phyloP scores from a whole-genome alignment of 108 stramenopile genomes.

The Cyclotella baltica region DNA sequence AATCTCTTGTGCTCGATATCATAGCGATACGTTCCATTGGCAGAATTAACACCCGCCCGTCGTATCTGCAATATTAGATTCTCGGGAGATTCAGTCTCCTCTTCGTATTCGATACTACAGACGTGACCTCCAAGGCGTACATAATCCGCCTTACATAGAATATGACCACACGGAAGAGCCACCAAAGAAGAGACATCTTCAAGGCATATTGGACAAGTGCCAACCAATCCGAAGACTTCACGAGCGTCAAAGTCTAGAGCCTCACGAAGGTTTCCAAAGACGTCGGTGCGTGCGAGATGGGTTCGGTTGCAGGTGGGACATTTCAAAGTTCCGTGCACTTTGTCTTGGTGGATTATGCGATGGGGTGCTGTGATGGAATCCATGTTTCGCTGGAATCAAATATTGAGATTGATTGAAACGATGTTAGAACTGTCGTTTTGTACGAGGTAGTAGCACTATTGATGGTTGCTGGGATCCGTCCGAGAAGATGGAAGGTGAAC shows the following conservation, averaged over 20 bases:
- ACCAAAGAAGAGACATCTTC: conserved; percentile 23
- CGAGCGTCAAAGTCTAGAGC: conserved; percentile 37
- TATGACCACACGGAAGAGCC: conserved; percentile 37
- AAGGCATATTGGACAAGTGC: conserved; percentile 42
- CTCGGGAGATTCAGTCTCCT: conserved; percentile 9
- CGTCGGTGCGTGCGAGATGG: conserved; percentile 44
- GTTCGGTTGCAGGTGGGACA: conserved; percentile 36
- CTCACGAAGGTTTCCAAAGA: conserved; percentile 32
- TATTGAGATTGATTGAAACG: too few species aligned
- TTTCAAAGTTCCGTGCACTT: conserved; percentile 15
- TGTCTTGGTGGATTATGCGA: not conserved
- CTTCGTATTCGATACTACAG: conserved; percentile 1
- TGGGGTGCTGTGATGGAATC: not conserved
- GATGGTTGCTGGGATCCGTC: too few species aligned
- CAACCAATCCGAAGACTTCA: conserved; percentile 32
- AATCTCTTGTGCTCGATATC: conserved; percentile 17
- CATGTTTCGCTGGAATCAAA: not conserved
- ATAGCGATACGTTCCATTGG: conserved; percentile 40
- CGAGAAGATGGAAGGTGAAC: too few species aligned
- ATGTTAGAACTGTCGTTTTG: too few species aligned
- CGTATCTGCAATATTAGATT: conserved; percentile 20
- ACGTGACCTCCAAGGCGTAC: conserved; percentile 34
- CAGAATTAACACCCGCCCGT: conserved; percentile 20
- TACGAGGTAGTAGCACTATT: too few species aligned
- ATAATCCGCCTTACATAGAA: conserved; percentile 44